Conservation (phyloP, 148 eudicot genomes). For the Rhododendron griersonianum region DNA sequence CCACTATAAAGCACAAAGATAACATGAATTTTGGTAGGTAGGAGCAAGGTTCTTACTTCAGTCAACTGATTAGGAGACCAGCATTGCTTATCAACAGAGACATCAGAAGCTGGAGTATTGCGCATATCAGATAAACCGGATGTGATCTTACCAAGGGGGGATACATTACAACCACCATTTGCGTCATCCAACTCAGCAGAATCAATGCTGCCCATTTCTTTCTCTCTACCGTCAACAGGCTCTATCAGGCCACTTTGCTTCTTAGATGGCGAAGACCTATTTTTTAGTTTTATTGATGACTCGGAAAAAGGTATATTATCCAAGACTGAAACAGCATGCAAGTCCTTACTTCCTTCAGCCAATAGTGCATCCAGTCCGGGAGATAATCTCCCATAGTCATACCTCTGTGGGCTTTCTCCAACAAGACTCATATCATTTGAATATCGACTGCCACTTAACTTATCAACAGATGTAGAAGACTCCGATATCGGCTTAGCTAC, state of each 20-base stretch:
- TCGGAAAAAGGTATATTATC: conserved; percentile 26
- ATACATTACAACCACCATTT: conserved; percentile 19
- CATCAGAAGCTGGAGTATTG: conserved; percentile 16
- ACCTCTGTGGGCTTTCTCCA: conserved; percentile 44
- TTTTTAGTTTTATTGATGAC: conserved; percentile 17
- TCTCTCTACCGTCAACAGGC: conserved; percentile 15
- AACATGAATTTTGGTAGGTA: not conserved
- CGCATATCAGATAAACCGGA: conserved; percentile 1
- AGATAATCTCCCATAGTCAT: conserved; percentile 73
- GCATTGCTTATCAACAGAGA: conserved; percentile 15
- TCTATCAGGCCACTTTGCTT: conserved; percentile 1
- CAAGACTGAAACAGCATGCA: conserved; percentile 25
- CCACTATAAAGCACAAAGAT: not conserved
- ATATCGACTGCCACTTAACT: conserved; percentile 32
- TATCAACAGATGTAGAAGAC: conserved; percentile 32
- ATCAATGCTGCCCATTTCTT: conserved; percentile 5
- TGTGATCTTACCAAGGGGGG: conserved; percentile 15
- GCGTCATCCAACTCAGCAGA: conserved; percentile 13
- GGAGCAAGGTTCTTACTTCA: conserved; percentile 38
- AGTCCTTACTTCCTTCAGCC: conserved; percentile 49
- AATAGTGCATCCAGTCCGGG: conserved; percentile 63
- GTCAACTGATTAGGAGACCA: conserved; percentile 27
- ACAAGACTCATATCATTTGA: conserved; percentile 94
- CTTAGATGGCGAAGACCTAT: conserved; percentile 6
- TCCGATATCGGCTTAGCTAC: conserved; percentile 26